Conservation (phyloP, 352 stramenopile genomes). For the Globisporangium echinulatum region DNA sequence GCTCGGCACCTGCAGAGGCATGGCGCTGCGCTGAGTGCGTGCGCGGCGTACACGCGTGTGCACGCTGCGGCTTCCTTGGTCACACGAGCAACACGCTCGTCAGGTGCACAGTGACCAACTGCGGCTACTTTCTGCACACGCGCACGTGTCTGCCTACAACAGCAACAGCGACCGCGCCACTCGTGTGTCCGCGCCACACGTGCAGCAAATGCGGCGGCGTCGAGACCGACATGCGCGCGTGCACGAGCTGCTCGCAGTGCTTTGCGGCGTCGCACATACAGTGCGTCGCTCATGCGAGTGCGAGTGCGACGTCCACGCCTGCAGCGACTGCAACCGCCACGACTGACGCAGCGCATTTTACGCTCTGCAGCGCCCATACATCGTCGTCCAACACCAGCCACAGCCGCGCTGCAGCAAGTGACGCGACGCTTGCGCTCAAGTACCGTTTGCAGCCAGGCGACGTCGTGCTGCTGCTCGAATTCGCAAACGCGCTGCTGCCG, state of each 20-base stretch:
- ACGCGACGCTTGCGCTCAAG: conserved; percentile 20
- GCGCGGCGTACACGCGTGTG: conserved; percentile 48
- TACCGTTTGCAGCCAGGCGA: conserved; percentile 36
- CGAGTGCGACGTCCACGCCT: too few species aligned
- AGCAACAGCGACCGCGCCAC: conserved; percentile 11
- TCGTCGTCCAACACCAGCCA: conserved; percentile 5
- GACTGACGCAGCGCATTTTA: too few species aligned
- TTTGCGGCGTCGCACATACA: conserved; percentile 37
- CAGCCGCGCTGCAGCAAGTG: neutral
- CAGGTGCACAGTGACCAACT: conserved; percentile 43
- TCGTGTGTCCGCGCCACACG: conserved; percentile 57
- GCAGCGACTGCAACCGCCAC: too few species aligned
- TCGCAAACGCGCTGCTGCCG: conserved; percentile 50
- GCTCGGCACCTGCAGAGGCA: neutral
- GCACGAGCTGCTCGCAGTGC: conserved; percentile 53
- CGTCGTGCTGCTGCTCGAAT: conserved; percentile 64
- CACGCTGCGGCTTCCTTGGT: conserved; percentile 67
- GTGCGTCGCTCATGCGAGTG: too few species aligned
- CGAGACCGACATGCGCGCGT: conserved; percentile 44
- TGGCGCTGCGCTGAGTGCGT: conserved; percentile 71
- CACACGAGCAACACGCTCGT: conserved; percentile 43
- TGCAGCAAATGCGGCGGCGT: conserved; percentile 37
- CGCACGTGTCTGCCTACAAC: conserved; percentile 20
- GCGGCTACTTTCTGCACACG: conserved; percentile 56
- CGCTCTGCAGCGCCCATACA: conserved; percentile 40